Percentiles rank a stretch among this genome's conserved stretches.
phyloP scores from a whole-genome alignment of 805 yeast genomes.

The Deakozyma indianensis region DNA sequence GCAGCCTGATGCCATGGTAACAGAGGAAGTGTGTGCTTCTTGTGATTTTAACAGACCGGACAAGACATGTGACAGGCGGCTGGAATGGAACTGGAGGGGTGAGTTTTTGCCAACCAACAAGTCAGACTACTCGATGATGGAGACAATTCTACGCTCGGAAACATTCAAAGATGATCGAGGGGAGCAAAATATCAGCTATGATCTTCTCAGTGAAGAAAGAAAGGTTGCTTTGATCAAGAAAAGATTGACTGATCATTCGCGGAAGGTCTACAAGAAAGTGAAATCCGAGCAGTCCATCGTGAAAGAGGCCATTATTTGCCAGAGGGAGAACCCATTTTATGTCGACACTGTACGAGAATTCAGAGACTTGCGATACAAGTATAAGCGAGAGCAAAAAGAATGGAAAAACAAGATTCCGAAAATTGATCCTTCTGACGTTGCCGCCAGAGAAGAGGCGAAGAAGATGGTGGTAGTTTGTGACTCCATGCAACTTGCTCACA shows the following conservation, averaged over 20 bases:
- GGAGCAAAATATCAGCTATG: slow-evolving; percentile 33
- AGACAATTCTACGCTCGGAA: slow-evolving; percentile 68
- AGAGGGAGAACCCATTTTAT: slow-evolving; percentile 93
- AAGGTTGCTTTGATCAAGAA: slow-evolving; percentile 66
- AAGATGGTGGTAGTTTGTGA: slow-evolving; percentile 91
- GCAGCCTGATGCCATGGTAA: slow-evolving; percentile 95
- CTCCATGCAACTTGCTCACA: slow-evolving; percentile 91
- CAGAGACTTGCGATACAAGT: slow-evolving; percentile 92
- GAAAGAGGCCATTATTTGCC: slow-evolving; percentile 89
- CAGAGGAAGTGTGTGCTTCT: slow-evolving; percentile 90
- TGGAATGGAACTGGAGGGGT: slow-evolving; percentile 98
- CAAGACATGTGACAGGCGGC: slow-evolving; percentile 76
- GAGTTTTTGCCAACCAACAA: slow-evolving; percentile 83
- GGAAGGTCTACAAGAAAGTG: slow-evolving; percentile 69
- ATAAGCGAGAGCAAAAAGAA: slow-evolving; percentile 80
- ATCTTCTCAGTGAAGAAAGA: slow-evolving; percentile 60
- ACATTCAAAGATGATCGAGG: slow-evolving; percentile 10
- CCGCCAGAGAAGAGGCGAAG: slow-evolving; percentile 72
- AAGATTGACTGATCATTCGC: slow-evolving; percentile 68
- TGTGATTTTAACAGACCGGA: slow-evolving; percentile 97
- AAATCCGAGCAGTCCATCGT: slow-evolving; percentile 74
- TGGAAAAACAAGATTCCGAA: slow-evolving; percentile 75
- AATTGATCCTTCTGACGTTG: slow-evolving; percentile 37
- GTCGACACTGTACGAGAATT: slow-evolving; percentile 87
- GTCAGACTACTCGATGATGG: slow-evolving; percentile 84